Conservation (phyloP, 495 filamentous ascomycete genomes). For the Penicillium mononematosum region DNA sequence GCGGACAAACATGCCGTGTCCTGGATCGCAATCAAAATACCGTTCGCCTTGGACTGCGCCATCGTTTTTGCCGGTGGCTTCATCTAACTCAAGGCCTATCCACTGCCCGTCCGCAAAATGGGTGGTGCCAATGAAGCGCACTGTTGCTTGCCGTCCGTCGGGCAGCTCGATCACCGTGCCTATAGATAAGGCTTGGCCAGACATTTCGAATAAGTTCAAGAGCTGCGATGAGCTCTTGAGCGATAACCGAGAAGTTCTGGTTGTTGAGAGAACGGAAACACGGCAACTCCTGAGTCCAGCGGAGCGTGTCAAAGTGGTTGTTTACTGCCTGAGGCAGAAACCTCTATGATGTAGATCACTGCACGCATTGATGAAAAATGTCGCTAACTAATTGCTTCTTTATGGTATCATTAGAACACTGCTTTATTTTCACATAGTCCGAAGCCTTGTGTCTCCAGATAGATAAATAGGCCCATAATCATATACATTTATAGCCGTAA, state of each 20-base stretch:
- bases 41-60: slow-evolving; percentile 83
- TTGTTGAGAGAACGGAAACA: slow-evolving; percentile 15
- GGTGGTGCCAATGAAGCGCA: slow-evolving; percentile 79
- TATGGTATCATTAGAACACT: too few relatives aligned
- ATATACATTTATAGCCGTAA: slow-evolving; percentile 14
- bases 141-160: slow-evolving; percentile 71
- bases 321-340: slow-evolving; percentile 22
- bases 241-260: slow-evolving; percentile 17
- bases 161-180: slow-evolving; percentile 67
- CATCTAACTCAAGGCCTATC: slow-evolving; percentile 87
- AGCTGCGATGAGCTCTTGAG: slow-evolving; percentile 20
- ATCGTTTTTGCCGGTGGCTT: slow-evolving; percentile 88
- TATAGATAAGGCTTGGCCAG: slow-evolving; percentile 32
- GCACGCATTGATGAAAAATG: neutral
- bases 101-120: slow-evolving; percentile 80
- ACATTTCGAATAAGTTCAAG: slow-evolving; percentile 29
- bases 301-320: slow-evolving; percentile 24
- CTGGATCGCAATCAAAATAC: slow-evolving; percentile 83
- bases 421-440: neutral
- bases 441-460: neutral
- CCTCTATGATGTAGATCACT: neutral
- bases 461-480: slow-evolving; percentile 4
- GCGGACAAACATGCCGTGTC: slow-evolving; percentile 86
- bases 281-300: slow-evolving; percentile 20
- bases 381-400: neutral